Conservation (phyloP, 495 filamentous ascomycete species). For the Hypoxylon trugodes region DNA sequence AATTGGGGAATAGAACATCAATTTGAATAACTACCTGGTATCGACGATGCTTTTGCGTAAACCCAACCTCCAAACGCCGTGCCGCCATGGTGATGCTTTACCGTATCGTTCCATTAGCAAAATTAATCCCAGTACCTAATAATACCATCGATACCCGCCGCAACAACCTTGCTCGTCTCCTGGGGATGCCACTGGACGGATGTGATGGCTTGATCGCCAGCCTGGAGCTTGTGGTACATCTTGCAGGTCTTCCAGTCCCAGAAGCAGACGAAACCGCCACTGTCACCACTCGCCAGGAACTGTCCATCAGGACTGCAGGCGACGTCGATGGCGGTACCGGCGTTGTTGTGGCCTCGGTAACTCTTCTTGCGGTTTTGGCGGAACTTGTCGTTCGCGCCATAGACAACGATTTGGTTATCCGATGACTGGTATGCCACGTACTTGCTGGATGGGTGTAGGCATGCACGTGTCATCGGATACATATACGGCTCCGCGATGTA, state of each 20-base stretch:
- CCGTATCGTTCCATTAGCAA: conserved; percentile 8
- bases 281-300: conserved; percentile 85
- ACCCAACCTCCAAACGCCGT: conserved; percentile 22
- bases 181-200: conserved; percentile 92
- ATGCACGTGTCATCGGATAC: conserved; percentile 86
- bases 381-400: conserved; percentile 92
- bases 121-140: conserved; percentile 94
- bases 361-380: conserved; percentile 96
- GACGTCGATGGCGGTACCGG: conserved; percentile 91
- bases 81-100: conserved; percentile 5
- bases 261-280: conserved; percentile 87
- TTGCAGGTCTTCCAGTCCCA: conserved; percentile 99
- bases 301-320: conserved; percentile 89
- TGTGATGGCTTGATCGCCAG: conserved; percentile 79
- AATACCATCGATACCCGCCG: conserved; percentile 85
- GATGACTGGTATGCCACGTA: conserved; percentile 90
- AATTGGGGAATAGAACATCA: conserved; percentile 14
- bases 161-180: conserved; percentile 92
- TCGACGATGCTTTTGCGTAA: conserved; percentile 25
- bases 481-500: conserved; percentile 96
- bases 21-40: conserved; percentile 26
- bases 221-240: conserved; percentile 94
- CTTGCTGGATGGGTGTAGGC: conserved; percentile 86
- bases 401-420: conserved; percentile 97
- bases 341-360: conserved; percentile 94